Evolutionary conservation across 352 stramenopile genomes (phyloP), one percentile per base, ranked within the genome.

Genomic region (Aphanomyces cochlioides): DNA sequence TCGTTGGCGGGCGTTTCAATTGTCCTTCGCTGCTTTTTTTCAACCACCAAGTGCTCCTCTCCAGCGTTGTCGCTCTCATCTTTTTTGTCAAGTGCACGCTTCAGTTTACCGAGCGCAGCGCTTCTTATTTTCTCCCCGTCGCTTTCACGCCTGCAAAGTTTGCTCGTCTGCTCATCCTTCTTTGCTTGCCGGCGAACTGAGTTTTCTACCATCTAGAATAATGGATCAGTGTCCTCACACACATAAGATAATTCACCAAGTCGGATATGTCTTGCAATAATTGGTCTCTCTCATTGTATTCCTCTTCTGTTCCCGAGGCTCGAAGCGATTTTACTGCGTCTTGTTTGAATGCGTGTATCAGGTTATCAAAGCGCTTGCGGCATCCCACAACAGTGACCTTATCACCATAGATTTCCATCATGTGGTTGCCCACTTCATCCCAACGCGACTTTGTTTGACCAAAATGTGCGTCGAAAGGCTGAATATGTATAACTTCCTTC

Each of bases 221-320:
- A 5, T 28, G 15, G 13, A 15, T 15, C 53, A 60, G 17, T 4
- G 15, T 12, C n/a, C 53, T 15, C 28, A 36, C 53, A 1, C 7
- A 7, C 17, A 36, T 15, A 38, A 34, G 13, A 17, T 12, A 41
- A 64, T 45, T 64, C 2, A 64, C 56, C 21, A 64, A 64, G 28
- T 64, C 56, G 12, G 19, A 15, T 34, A 64, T 64, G 36, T 64
- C 56, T 37, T 64, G 56, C 21, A 64, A 28, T 15, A 64, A 38
- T 38, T 45, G 56, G 8, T 38, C 56, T 7, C 56, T 34, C 19
- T 64, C 56, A 10, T 45, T 10, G 36, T 64, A 64, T 10, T 64
- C 56, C 28, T 64, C 21, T 19, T 64, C 56, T 38, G 56, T 45
- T 10, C 56, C 56, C 15, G 56, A 64, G 13, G 56, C 19, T 15